phyloP scores from a whole-genome alignment of 345 rosid genomes.

The Eutrema heterophyllum region DNA sequence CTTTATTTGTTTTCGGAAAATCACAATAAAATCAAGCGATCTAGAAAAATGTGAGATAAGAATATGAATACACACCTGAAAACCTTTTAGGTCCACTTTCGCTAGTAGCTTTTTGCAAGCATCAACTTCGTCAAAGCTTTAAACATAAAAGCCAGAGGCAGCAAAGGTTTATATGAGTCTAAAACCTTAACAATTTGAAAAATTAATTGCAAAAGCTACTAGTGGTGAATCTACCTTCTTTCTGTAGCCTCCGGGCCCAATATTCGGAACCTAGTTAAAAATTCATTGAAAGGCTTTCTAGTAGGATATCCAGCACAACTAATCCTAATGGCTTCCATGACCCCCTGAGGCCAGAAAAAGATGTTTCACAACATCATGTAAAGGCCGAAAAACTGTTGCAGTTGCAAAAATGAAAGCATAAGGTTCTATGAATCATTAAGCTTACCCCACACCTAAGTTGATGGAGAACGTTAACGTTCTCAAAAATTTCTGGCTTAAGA shows the following conservation, averaged over 20 bases:
- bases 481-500: constrained; percentile 89
- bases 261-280: constrained; percentile 57
- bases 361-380: not conserved
- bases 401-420: constrained; percentile 2
- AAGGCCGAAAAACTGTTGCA: not conserved
- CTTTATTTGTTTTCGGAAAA: not conserved
- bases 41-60: not conserved
- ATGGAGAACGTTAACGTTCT: constrained; percentile 70
- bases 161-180: constrained; percentile 1
- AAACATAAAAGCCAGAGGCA: constrained; percentile 11
- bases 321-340: constrained; percentile 97
- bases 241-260: constrained; percentile 54
- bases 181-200: not conserved
- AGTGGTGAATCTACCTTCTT: constrained; percentile 45
- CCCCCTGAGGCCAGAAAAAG: constrained; percentile 55
- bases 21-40: constrained; percentile 1
- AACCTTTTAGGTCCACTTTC: constrained; percentile 70
- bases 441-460: constrained; percentile 98
- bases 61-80: constrained; percentile 51
- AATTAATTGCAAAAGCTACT: constrained; percentile 1
- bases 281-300: constrained; percentile 74
- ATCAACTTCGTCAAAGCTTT: constrained; percentile 62
- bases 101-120: constrained; percentile 79
- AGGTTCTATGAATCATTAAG: constrained; percentile 30
- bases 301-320: constrained; percentile 99